Evolutionary conservation across 306 rosid species (phyloP), one percentile per base, ranked within the genome.

Genomic region (Clitoria ternatea): DNA sequence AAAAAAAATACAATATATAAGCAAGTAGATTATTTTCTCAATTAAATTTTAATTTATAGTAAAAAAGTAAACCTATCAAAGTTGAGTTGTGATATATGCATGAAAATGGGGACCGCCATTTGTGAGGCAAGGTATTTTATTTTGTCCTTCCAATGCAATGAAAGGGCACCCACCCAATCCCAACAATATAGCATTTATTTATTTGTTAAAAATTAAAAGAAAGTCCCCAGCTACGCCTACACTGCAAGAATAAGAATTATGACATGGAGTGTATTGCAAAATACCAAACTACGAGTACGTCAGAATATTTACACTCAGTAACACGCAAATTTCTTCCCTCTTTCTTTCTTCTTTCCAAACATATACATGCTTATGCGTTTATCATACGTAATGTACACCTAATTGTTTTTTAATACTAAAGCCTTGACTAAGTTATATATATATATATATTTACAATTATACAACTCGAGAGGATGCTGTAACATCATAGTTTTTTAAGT

Each of bases 271-370:
- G 50, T 61, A 61, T 12, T 37, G 68, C 68, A 32, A 61, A 39
- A 61, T 61, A 61, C 49, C 68, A 39, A 61, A 61, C 37, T 61
- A 61, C 35, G 20, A 3, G 50, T 61, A 61, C 20, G 65, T 14
- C 7, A 52, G 3, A 24, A 24, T 24, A 53, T 4, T 52, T 30
- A 49, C 8, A 52, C 23, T 13, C 49, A 3, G 9, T 47, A 18
- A 7, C 54, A 18, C 54, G 26, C 54, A 47, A 47, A 47, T 6
- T 17, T 47, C 23, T 6, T 47, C 1, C 24, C 12, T 3, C 7
- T 47, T 47, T 6, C 0, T 2, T 18, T 47, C 54, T 47, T 47
- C 24, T 47, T 7, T 15, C 54, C 24, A 18, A 47, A 18, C 14
- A 17, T 2, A 47, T n/a, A 24, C 54, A 47, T 47, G 26, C 5